Evolutionary conservation across 768 basidiomycete species (phyloP), one percentile per base, ranked within the genome.

Genomic region (Boletus barrowsii): DNA sequence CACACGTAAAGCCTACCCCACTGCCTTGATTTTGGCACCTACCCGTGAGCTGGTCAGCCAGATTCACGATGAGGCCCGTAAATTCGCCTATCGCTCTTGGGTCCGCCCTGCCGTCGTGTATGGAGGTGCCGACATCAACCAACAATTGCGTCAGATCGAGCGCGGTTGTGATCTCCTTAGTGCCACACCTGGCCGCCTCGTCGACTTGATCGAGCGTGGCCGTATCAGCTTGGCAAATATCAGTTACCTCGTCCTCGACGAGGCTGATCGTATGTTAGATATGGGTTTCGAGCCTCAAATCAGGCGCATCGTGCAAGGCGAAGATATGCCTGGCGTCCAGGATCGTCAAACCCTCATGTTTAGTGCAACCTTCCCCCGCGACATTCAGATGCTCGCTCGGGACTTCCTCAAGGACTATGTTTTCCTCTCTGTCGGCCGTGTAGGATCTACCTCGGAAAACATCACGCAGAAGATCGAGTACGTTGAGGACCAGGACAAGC

Each of bases 261-360:
- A 99, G 77, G 97, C 97, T 57, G 97, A 99, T 79, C 90, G 97
- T 67, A 99, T 99, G 97, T 83, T 99, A 68, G 97, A 99, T 79
- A 99, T 99, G 97, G 97, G 97, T 87, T 99, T 99, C 80, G 97
- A 99, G 74, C 97, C 97, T 52, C 97, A 98, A 76, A 99, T 99
- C 67, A 84, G 97, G 59, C 83, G 93, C 32, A 99, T 99, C 68
- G 97, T 99, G 18, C 92, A 99, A 73, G 90, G 91, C 62, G 93
- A 94, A 67, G 97, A 99, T 71, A 99, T 99, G 97, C 93, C 97
- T n/a, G 88, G 86, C 43, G 84, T 88, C 14, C 75, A 81, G 26
- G 86, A 93, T 13, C 90, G 97, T 58, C 97, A 98, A 70, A 99
- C 97, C 2, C 89, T 99, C 75, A 99, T 99, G 97, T 99, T 99